Evolutionary conservation across 257 asterid species (phyloP).

Genomic region (Ehretia macrophylla): DNA sequence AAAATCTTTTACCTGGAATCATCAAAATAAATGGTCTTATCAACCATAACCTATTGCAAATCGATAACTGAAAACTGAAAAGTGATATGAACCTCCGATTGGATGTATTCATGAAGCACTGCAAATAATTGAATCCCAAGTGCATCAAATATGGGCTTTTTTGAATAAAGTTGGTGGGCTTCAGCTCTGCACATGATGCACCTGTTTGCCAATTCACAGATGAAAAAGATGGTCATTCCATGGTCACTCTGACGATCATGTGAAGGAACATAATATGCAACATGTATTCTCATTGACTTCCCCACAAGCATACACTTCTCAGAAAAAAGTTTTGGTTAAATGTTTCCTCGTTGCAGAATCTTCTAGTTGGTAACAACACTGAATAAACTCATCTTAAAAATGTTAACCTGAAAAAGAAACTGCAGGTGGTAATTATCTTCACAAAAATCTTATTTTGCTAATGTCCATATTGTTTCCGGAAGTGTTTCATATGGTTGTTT

Average conservation of each 20-base stretch:
- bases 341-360: too few relatives aligned
- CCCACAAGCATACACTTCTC: too few relatives aligned
- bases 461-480: too few relatives aligned
- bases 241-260: not conserved
- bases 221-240: not conserved
- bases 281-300: too few relatives aligned
- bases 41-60: constrained; percentile 6
- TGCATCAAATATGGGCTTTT: constrained; percentile 80
- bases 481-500: too few relatives aligned
- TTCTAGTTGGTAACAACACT: too few relatives aligned
- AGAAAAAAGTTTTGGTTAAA: too few relatives aligned
- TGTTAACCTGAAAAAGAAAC: too few relatives aligned
- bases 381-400: too few relatives aligned
- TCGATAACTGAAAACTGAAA: not conserved
- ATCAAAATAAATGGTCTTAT: not conserved
- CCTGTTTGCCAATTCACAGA: constrained; percentile 18
- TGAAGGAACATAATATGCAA: too few relatives aligned
- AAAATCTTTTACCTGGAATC: constrained; percentile 63
- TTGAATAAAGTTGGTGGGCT: constrained; percentile 80
- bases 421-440: too few relatives aligned
- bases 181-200: constrained; percentile 91
- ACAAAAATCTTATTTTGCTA: too few relatives aligned
- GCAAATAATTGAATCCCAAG: constrained; percentile 71
- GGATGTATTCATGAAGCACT: constrained; percentile 71
- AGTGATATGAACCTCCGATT: constrained; percentile 55